Base-by-base conservation (phyloP, 441 rosid species). In the Macaranga tanarius region DNA sequence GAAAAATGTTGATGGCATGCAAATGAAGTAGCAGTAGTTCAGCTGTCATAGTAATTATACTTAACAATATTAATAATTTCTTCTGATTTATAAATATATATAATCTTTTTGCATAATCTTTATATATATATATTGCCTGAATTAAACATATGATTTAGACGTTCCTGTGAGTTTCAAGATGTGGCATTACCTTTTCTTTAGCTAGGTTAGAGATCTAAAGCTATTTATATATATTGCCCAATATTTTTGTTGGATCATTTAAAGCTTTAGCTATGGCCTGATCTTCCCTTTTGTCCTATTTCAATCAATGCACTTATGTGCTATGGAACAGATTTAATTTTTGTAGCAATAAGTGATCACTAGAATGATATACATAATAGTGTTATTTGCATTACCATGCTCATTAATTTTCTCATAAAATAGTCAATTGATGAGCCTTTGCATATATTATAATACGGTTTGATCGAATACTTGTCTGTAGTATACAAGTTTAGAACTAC, bases 21-120 rank as follows among this genome's bases (percentile, higher is more conserved):
- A 60, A 68, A 45, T 62, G 64, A 52, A 72, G 65, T 68, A 67
- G 67, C 60, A 65, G 74, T 62, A 75, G 67, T 68, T 57, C 69
- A 70, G 74, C 70, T 63, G 73, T 75, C 73, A 69, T 62, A 61
- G 34, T 52, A 48, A 50, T 73, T 15, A 26, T 47, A 42, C 61
- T 50, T 34, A 23, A 63, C 34, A 65, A 48, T 55, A 34, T 34
- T 34, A 68, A 51, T 63, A 25, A 61, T 26, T 57, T 58, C 34
- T 26, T 56, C 13, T 50, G 19, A 42, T 44, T n/a, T n/a, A n/a
- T n/a, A n/a, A n/a, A 17, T 71, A 22, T 20, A 16, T 71, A 22
- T 22, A 47, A 11, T 48, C 1, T 48, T 26, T 8, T 34, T 54
- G 17, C 19, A n/a, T 22, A 42, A 40, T 23, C 19, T 20, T 19